Percentiles rank a stretch among this genome's conserved stretches.
phyloP scores from a whole-genome alignment of 805 yeast species.

The Lachancea quebecensis region DNA sequence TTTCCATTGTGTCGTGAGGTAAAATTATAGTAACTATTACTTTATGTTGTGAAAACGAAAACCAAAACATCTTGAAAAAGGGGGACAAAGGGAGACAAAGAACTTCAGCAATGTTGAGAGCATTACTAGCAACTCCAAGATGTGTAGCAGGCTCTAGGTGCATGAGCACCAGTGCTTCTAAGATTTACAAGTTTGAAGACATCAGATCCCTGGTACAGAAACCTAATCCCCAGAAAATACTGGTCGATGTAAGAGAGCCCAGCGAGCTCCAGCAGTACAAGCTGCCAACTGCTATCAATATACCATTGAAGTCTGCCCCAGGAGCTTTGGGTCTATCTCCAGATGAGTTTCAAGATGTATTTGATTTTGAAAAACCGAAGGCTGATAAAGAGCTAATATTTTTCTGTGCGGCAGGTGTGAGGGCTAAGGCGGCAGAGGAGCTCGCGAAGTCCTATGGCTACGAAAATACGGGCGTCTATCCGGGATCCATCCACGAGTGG shows the following conservation, averaged over 20 bases:
- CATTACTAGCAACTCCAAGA: background rate
- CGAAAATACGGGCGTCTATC: conserved; percentile 72
- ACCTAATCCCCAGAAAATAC: conserved; percentile 44
- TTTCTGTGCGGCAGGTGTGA: conserved; percentile 88
- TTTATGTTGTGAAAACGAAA: too few species aligned
- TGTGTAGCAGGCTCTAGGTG: conserved; percentile 8
- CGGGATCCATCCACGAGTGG: conserved; percentile 90
- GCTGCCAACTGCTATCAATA: conserved; percentile 78
- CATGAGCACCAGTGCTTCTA: conserved; percentile 32
- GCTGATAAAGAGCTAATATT: conserved; percentile 68
- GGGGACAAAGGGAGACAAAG: background rate
- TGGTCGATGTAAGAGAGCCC: conserved; percentile 93
- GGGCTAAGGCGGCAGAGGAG: conserved; percentile 87
- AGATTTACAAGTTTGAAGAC: conserved; percentile 43
- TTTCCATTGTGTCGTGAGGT: too few species aligned
- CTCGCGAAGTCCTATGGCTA: conserved; percentile 89
- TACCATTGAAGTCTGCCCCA: conserved; percentile 86
- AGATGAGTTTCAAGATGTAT: conserved; percentile 73
- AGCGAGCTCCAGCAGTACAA: conserved; percentile 63
- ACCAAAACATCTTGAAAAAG: too few species aligned
- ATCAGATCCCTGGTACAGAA: conserved; percentile 41
- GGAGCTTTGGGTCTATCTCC: conserved; percentile 78
- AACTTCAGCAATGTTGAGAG: background rate
- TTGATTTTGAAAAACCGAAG: conserved; percentile 77
- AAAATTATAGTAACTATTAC: too few species aligned